A percentile compares a stretch with the other conserved stretches of the same genome.
Evolutionary conservation across 2,329 filamentous ascomycete genomes (phyloP).

Genomic region (Botrytis tulipae): DNA sequence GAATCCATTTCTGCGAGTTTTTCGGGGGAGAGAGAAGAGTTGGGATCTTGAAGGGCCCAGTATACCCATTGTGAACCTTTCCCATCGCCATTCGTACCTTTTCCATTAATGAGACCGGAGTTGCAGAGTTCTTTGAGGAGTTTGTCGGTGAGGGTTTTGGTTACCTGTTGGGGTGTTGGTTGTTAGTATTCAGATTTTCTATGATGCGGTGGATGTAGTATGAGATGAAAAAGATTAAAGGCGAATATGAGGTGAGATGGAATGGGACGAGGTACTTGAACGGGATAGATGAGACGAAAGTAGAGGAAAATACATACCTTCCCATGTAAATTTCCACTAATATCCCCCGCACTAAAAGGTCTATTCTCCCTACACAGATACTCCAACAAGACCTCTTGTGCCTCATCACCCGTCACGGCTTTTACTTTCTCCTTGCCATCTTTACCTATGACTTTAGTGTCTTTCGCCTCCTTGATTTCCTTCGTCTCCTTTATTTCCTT

Average conservation of each 20-base stretch:
- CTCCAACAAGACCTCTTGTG: conserved; percentile 38
- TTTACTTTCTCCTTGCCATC: conserved; percentile 35
- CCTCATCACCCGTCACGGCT: conserved; percentile 37
- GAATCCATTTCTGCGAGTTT: conserved; percentile 7
- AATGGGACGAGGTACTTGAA: background rate
- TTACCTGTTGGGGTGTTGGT: conserved; percentile 26
- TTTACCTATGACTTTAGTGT: conserved; percentile 20
- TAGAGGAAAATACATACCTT: conserved; percentile 42
- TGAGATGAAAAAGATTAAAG: background rate
- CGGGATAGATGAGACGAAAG: background rate
- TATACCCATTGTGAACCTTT: conserved; percentile 39
- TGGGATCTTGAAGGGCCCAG: conserved; percentile 36
- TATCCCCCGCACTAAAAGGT: conserved; percentile 49
- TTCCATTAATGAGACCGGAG: conserved; percentile 56
- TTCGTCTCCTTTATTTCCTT: background rate
- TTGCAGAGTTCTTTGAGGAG: conserved; percentile 62
- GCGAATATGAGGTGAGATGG: background rate
- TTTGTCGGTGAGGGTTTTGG: conserved; percentile 55
- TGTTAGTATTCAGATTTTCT: conserved; percentile 7
- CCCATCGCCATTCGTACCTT: conserved; percentile 36
- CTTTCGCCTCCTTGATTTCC: background rate
- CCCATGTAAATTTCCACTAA: conserved; percentile 60
- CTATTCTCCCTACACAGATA: conserved; percentile 43
- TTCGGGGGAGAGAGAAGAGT: conserved; percentile 41
- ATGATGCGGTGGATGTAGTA: background rate